A percentile compares a stretch with the other conserved stretches of the same genome.
phyloP scores from a whole-genome alignment of 352 stramenopile species.

The Phytophthora uliginosa region DNA sequence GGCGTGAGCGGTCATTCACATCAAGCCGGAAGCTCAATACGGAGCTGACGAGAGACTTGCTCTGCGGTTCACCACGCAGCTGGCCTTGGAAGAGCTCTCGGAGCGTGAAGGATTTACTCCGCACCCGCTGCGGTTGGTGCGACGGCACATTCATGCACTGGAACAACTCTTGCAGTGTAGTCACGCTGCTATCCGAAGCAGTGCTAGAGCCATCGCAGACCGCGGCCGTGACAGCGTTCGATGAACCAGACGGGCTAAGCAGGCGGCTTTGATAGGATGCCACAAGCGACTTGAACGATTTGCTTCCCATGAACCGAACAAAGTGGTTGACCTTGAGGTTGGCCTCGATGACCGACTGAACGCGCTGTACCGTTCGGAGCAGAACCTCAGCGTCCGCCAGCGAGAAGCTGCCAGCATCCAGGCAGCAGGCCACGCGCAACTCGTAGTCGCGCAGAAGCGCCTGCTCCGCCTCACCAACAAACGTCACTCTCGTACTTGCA shows the following conservation, averaged over 20 bases:
- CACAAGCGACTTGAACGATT: slow-evolving; percentile 84
- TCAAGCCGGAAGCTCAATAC: slow-evolving; percentile 78
- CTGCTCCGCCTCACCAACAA: slow-evolving; percentile 75
- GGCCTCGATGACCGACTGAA: slow-evolving; percentile 73
- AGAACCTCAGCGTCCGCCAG: slow-evolving; percentile 71
- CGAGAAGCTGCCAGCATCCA: slow-evolving; percentile 76
- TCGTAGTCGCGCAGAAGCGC: slow-evolving; percentile 70
- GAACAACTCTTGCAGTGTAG: slow-evolving; percentile 87
- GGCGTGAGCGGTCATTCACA: slow-evolving; percentile 62
- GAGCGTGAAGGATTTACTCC: slow-evolving; percentile 77
- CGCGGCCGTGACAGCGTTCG: slow-evolving; percentile 25
- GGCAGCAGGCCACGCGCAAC: slow-evolving; percentile 59
- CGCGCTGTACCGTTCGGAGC: slow-evolving; percentile 61
- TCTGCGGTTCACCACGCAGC: slow-evolving; percentile 66
- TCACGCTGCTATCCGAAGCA: slow-evolving; percentile 83
- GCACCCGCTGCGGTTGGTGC: slow-evolving; percentile 79
- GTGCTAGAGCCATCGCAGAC: slow-evolving; percentile 47
- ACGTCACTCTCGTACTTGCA: slow-evolving; percentile 70
- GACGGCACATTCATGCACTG: slow-evolving; percentile 91
- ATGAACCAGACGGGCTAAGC: slow-evolving; percentile 69
- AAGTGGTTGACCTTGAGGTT: slow-evolving; percentile 90
- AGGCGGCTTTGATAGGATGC: slow-evolving; percentile 80
- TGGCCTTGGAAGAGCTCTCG: slow-evolving; percentile 74
- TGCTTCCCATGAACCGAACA: slow-evolving; percentile 87
- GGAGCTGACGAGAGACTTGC: slow-evolving; percentile 76